phyloP scores from a whole-genome alignment of 78 protist species.

The Tieghemostelium lacteum region DNA sequence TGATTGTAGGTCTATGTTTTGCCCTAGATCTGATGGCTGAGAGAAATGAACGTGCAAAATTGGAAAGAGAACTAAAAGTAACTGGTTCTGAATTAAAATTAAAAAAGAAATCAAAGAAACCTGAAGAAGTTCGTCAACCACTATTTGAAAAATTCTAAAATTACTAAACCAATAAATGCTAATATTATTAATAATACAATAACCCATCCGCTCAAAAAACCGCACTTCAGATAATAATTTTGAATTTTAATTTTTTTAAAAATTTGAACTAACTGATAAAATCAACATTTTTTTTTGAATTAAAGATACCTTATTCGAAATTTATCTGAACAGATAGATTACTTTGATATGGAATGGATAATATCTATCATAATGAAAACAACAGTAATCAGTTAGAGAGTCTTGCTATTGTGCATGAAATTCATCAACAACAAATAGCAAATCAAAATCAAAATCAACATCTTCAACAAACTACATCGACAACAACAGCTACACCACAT shows the following conservation, averaged over 20 bases:
- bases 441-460: not conserved
- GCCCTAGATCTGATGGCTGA: conserved; percentile 54
- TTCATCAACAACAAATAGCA: not conserved
- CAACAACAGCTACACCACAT: not conserved
- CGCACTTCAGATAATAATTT: too few species aligned
- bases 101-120: not conserved
- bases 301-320: too few species aligned
- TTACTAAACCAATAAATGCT: not conserved
- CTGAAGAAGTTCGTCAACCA: conserved; percentile 35
- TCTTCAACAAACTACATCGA: not conserved
- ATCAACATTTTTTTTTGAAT: not conserved
- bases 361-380: too few species aligned
- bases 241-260: too few species aligned
- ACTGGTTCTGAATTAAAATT: too few species aligned
- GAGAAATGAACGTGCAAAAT: conserved; percentile 30
- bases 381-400: too few species aligned
- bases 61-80: conserved; percentile 30
- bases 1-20: conserved; percentile 65
- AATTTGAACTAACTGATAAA: too few species aligned
- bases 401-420: too few species aligned
- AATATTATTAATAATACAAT: too few species aligned
- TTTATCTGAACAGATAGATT: too few species aligned
- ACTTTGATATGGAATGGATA: too few species aligned
- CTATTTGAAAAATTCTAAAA: conserved; percentile 36
- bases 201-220: too few species aligned